Conservation (phyloP, 2,329 filamentous ascomycete genomes). For the Tolypocladium nubicola region DNA sequence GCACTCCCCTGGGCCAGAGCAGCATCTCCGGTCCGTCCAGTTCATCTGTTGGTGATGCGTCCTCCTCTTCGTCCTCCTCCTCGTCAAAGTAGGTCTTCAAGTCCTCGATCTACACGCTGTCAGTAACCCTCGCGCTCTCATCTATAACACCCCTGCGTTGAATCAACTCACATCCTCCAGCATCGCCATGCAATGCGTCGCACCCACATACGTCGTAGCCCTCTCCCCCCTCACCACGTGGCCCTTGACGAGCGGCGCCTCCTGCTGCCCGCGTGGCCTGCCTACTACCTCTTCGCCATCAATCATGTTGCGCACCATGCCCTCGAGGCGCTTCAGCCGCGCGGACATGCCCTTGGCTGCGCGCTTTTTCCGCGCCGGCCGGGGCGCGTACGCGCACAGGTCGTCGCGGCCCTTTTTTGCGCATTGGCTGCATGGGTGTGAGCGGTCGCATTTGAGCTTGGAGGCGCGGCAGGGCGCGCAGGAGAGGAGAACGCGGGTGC, state of each 20-base stretch:
- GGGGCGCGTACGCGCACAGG: slow-evolving; percentile 38
- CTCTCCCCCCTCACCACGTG: slow-evolving; percentile 32
- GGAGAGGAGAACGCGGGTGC: slow-evolving; percentile 38
- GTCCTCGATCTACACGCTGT: slow-evolving; percentile 40
- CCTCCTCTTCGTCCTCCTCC: slow-evolving; percentile 24
- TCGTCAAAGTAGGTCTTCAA: slow-evolving; percentile 48
- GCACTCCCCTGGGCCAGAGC: slow-evolving; percentile 26
- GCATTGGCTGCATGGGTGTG: slow-evolving; percentile 41
- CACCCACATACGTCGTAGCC: slow-evolving; percentile 43
- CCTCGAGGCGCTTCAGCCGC: slow-evolving; percentile 42
- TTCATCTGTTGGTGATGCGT: slow-evolving; percentile 20
- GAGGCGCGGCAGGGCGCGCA: slow-evolving; percentile 41
- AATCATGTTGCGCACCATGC: slow-evolving; percentile 47
- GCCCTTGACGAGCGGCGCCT: slow-evolving; percentile 18
- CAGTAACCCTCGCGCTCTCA: neutral
- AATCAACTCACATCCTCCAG: slow-evolving; percentile 41
- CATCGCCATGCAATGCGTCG: slow-evolving; percentile 51
- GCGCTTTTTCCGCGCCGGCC: slow-evolving; percentile 27
- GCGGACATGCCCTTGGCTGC: slow-evolving; percentile 41
- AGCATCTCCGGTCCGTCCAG: slow-evolving; percentile 30
- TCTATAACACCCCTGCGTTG: neutral
- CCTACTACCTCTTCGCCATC: slow-evolving; percentile 17
- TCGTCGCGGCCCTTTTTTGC: slow-evolving; percentile 35
- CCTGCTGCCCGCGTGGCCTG: slow-evolving; percentile 1
- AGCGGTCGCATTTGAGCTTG: slow-evolving; percentile 47